These are phyloP conservation scores for Pugionium dolabratum DNA, from an alignment of 345 rosid species.

Conservation along the genomic window DNA sequence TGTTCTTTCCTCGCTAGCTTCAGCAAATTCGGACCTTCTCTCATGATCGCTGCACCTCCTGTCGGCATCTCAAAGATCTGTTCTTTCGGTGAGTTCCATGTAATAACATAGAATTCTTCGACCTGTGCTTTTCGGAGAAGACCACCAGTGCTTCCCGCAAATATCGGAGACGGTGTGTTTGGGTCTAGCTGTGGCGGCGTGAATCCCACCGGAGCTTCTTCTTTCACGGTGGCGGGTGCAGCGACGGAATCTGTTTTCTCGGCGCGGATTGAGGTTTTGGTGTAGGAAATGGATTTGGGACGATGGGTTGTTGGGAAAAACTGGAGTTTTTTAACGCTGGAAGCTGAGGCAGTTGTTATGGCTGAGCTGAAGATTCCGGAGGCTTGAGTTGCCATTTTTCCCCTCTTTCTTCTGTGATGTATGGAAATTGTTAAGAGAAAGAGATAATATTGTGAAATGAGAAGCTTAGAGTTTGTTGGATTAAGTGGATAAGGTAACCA, in stretches of 20 bases:
- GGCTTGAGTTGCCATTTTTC: conserved; percentile 71
- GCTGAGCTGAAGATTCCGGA: conserved; percentile 62
- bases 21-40: conserved; percentile 87
- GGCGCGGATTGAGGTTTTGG: conserved; percentile 43
- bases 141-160: conserved; percentile 88
- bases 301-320: conserved; percentile 48
- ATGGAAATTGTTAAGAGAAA: conserved; percentile 1
- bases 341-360: conserved; percentile 49
- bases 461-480: conserved; percentile 32
- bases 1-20: conserved; percentile 96
- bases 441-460: conserved; percentile 37
- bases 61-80: conserved; percentile 98
- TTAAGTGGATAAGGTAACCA: conserved; percentile 42
- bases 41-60: conserved; percentile 94
- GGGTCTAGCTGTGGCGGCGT: conserved; percentile 82
- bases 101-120: conserved; percentile 89
- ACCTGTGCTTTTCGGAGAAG: conserved; percentile 79
- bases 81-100: conserved; percentile 93
- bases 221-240: conserved; percentile 35
- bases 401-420: neutral
- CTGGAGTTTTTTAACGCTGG: conserved; percentile 44
- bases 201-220: conserved; percentile 77
- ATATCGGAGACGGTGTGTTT: conserved; percentile 89
- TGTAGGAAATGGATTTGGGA: conserved; percentile 45
- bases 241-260: conserved; percentile 48